Evolutionary conservation across 768 basidiomycete species (phyloP), one percentile per base, ranked within the genome.

Genomic region (Albatrellus ellisii): DNA sequence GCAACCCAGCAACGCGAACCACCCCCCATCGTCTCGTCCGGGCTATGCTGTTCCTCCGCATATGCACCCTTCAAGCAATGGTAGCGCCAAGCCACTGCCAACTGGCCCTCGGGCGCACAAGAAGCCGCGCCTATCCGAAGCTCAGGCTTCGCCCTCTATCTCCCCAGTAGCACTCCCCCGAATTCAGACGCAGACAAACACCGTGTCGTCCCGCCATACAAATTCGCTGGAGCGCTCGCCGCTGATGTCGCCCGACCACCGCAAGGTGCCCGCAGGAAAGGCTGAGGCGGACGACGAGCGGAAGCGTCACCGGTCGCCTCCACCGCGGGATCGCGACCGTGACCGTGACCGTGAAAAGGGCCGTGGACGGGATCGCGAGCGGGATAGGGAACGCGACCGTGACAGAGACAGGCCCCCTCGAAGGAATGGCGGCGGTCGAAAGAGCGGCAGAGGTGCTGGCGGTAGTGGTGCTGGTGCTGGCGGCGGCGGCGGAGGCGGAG

Each of bases 91-190:
- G 56, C 66, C 63, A 3, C 79, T 73, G 6, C 86, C 86, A 0
- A 89, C 84, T 0, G 86, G 77, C 9, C 86, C 86, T 2, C 73
- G 86, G 42, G 79, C 81, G 20, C 68, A 82, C 59, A 89, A 89
- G 66, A 83, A 81, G 53, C 77, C 75, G 12, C 77, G 86, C 9
- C 61, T 86, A 4, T 77, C 81, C 10, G 80, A 82, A 14, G 27
- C 65, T 11, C 50, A 40, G 36, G 34, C 15, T 3, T 46, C 46
- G 21, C 47, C 47, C 15, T 44, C 41, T 14, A 45, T 31, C 18
- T 41, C 50, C 14, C 44, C 37, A 26, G 40, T 37, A 21, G 42
- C 49, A 14, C 48, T 46, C n/a, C 46, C 48, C 9, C 50, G 48
- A 15, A 10, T 49, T 17, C 49, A 50, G 33, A 51, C 49, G 0